Conservation (phyloP, 1,284 basidiomycete genomes). For the Puccinia sorghi region DNA sequence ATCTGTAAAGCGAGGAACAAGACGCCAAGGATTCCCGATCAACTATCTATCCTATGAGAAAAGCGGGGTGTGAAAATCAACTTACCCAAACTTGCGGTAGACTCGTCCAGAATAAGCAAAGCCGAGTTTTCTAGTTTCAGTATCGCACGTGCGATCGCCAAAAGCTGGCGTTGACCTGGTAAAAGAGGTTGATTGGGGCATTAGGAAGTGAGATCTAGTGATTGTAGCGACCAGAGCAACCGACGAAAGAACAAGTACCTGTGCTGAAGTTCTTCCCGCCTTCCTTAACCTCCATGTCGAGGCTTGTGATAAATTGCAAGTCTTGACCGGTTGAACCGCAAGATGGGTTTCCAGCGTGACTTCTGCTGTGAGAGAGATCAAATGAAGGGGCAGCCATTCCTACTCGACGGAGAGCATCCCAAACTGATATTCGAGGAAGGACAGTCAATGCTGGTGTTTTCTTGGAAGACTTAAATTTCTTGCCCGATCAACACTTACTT, state of each 20-base stretch:
- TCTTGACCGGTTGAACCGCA: conserved; percentile 46
- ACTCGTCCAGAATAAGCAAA: conserved; percentile 57
- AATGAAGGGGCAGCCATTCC: conserved; percentile 34
- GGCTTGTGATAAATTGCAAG: conserved; percentile 53
- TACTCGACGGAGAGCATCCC: conserved; percentile 37
- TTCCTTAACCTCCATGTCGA: conserved; percentile 57
- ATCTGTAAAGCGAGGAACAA: background rate
- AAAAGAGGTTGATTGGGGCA: background rate
- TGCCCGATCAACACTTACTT: conserved; percentile 13
- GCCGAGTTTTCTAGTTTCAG: conserved; percentile 57
- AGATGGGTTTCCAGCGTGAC: conserved; percentile 30
- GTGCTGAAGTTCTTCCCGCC: conserved; percentile 58
- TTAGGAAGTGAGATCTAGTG: background rate
- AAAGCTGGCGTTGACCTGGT: conserved; percentile 56
- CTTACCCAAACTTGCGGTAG: conserved; percentile 49
- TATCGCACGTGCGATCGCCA: conserved; percentile 58
- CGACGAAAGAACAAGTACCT: conserved; percentile 48
- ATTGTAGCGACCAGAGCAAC: background rate
- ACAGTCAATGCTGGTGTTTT: conserved; percentile 2
- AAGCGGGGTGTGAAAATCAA: background rate
- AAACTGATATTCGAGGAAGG: background rate
- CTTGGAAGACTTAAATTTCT: background rate
- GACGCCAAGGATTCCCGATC: background rate
- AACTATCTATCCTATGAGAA: background rate
- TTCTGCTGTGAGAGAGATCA: background rate